These are phyloP conservation scores for Yarrowia yakushimensis DNA, from an alignment of 805 yeast species.

Conservation along the genomic window DNA sequence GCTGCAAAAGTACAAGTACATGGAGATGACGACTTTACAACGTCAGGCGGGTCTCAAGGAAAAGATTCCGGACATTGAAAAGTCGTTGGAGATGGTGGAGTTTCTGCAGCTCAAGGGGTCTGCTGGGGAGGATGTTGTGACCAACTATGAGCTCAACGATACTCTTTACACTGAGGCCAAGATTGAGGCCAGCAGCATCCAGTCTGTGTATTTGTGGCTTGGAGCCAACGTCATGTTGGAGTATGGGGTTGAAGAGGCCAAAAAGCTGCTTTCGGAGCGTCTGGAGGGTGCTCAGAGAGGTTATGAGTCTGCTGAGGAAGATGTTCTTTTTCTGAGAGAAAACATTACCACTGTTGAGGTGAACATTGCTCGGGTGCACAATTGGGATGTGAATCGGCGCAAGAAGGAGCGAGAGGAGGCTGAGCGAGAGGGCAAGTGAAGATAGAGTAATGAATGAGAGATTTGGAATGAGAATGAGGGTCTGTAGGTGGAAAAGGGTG, in stretches of 20 bases:
- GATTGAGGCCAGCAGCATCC: slow-evolving; percentile 48
- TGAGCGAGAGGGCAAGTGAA: not conserved
- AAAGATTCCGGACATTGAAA: slow-evolving; percentile 88
- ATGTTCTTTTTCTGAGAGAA: slow-evolving; percentile 75
- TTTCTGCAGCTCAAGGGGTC: slow-evolving; percentile 51
- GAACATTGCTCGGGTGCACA: slow-evolving; percentile 73
- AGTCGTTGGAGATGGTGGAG: slow-evolving; percentile 71
- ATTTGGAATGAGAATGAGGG: not conserved
- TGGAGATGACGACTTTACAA: slow-evolving; percentile 51
- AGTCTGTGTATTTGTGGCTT: slow-evolving; percentile 84
- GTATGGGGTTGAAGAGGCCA: slow-evolving; percentile 86
- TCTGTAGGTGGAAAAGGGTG: not conserved
- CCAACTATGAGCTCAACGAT: slow-evolving; percentile 91
- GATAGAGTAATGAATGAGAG: not conserved
- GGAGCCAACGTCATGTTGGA: slow-evolving; percentile 98
- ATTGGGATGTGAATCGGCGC: slow-evolving; percentile 42
- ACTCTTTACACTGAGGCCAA: slow-evolving; percentile 84
- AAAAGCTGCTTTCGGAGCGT: slow-evolving; percentile 59
- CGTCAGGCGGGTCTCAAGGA: slow-evolving; percentile 47
- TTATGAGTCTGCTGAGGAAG: slow-evolving; percentile 67
- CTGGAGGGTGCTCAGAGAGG: slow-evolving; percentile 59
- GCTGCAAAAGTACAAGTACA: slow-evolving; percentile 81
- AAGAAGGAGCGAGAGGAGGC: slow-evolving; percentile 28
- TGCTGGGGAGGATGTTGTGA: slow-evolving; percentile 48
- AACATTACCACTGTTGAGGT: slow-evolving; percentile 98